phyloP scores from a whole-genome alignment of 2,329 filamentous ascomycete genomes.

The Massarina eburnea region DNA sequence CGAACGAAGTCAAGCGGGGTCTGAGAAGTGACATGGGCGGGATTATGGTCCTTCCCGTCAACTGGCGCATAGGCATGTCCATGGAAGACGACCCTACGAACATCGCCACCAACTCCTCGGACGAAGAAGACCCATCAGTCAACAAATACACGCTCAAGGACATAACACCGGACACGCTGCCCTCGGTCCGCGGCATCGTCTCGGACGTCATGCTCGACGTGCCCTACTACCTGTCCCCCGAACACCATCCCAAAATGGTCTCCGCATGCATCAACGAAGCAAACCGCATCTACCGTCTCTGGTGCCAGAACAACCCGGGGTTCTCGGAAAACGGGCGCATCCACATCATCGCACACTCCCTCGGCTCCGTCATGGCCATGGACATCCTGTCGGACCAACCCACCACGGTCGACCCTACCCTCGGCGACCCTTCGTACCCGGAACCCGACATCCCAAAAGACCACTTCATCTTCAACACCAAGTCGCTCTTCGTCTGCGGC shows the following conservation, averaged over 20 bases:
- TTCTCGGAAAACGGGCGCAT: conserved; percentile 81
- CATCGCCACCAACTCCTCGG: conserved; percentile 48
- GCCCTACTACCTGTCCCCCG: conserved; percentile 91
- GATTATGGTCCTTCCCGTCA: conserved; percentile 91
- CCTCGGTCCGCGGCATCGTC: conserved; percentile 86
- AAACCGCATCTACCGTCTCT: conserved; percentile 92
- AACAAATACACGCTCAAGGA: conserved; percentile 75
- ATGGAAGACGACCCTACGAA: conserved; percentile 69
- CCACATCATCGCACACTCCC: conserved; percentile 88
- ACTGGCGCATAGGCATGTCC: conserved; percentile 87
- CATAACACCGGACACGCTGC: conserved; percentile 88
- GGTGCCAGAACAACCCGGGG: conserved; percentile 90
- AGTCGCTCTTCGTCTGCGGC: conserved; percentile 83
- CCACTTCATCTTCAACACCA: conserved; percentile 87
- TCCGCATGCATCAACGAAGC: conserved; percentile 84
- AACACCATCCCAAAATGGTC: conserved; percentile 92
- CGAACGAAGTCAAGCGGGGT: conserved; percentile 70
- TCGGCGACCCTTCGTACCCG: conserved; percentile 33
- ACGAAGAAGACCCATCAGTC: conserved; percentile 58
- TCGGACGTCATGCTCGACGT: conserved; percentile 99
- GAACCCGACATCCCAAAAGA: conserved; percentile 53
- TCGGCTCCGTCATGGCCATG: conserved; percentile 92
- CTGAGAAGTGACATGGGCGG: conserved; percentile 78
- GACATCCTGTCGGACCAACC: conserved; percentile 91
- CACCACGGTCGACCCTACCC: conserved; percentile 60